A percentile compares a stretch with the other conserved stretches of the same genome.
Conservation (phyloP, 441 rosid genomes). For the Bruguiera hainesii region DNA sequence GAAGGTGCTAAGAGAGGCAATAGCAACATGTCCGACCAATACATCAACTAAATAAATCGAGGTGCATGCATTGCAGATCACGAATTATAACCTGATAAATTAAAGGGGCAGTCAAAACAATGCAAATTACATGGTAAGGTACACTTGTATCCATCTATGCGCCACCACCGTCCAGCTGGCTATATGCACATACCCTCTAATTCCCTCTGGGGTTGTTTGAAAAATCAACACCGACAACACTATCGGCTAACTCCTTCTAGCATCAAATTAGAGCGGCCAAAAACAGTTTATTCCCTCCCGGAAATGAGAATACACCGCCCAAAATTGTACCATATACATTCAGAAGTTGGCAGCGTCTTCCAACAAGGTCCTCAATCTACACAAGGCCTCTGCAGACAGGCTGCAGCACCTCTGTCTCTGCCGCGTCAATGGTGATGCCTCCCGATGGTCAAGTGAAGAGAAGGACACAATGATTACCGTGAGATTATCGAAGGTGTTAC, state of each 20-base stretch:
- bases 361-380: slow-evolving; percentile 56
- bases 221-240: slow-evolving; percentile 36
- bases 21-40: too few relatives aligned
- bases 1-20: too few relatives aligned
- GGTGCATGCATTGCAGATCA: too few relatives aligned
- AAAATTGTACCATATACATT: slow-evolving; percentile 9
- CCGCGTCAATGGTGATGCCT: slow-evolving; percentile 34
- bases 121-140: slow-evolving; percentile 7
- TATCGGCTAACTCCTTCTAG: slow-evolving; percentile 35
- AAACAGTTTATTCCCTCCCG: slow-evolving; percentile 23
- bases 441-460: slow-evolving; percentile 38
- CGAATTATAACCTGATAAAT: background rate
- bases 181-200: slow-evolving; percentile 30
- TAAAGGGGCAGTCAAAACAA: slow-evolving; percentile 9
- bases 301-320: slow-evolving; percentile 7
- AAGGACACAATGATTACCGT: slow-evolving; percentile 78
- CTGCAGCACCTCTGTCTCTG: slow-evolving; percentile 54
- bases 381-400: slow-evolving; percentile 67
- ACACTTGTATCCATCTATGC: slow-evolving; percentile 12
- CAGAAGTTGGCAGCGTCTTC: slow-evolving; percentile 40
- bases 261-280: slow-evolving; percentile 34
- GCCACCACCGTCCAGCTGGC: slow-evolving; percentile 19
- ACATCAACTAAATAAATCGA: too few relatives aligned
- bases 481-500: slow-evolving; percentile 68
- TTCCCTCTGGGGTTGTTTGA: background rate